These are phyloP conservation scores for Amyloporia xantha DNA, from an alignment of 768 basidiomycete species.

Conservation along the genomic window DNA sequence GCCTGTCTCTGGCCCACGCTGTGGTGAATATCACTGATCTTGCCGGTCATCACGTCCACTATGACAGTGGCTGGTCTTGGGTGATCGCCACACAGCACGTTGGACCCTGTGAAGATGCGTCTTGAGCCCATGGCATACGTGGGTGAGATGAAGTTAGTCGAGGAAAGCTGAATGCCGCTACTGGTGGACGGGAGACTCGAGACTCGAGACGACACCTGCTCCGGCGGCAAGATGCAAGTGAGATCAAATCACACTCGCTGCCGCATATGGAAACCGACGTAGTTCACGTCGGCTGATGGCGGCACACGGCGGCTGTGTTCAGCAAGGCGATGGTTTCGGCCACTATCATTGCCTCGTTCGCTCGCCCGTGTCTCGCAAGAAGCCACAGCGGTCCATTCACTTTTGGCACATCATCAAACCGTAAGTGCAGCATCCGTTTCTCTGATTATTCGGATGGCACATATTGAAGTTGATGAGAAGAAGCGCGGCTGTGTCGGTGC, in stretches of 20 bases:
- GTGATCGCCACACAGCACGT: conserved; percentile 19
- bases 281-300: background rate
- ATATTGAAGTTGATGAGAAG: too few species aligned
- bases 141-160: background rate
- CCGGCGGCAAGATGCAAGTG: too few species aligned
- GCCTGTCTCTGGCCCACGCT: conserved; percentile 10
- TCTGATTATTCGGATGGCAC: too few species aligned
- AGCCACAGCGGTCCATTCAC: background rate
- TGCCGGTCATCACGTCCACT: conserved; percentile 32
- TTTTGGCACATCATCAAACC: too few species aligned
- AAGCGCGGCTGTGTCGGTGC: too few species aligned
- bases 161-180: conserved; percentile 4
- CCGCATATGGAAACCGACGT: background rate
- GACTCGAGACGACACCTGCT: too few species aligned
- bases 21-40: conserved; percentile 31
- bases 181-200: background rate
- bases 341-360: too few species aligned
- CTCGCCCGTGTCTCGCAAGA: too few species aligned
- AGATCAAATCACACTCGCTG: background rate
- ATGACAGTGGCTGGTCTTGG: conserved; percentile 36
- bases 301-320: background rate
- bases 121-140: background rate
- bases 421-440: too few species aligned
- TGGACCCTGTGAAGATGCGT: conserved; percentile 18
- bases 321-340: too few species aligned